phyloP scores from a whole-genome alignment of 176 grass and related monocot genomes.

The Avena eriantha region DNA sequence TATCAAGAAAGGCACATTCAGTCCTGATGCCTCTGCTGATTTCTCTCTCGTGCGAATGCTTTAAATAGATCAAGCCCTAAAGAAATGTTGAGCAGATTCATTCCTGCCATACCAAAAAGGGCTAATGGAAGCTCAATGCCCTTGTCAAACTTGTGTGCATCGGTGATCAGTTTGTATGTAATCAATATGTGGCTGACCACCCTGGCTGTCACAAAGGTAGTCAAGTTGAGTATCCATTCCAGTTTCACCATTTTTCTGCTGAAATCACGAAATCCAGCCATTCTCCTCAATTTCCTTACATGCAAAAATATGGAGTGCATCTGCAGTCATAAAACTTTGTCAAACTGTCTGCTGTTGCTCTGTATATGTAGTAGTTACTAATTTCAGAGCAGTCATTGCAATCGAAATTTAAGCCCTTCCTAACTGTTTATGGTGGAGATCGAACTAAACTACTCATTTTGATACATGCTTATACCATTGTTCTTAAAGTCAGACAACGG shows the following conservation, averaged over 20 bases:
- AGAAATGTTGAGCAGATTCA: slow-evolving; percentile 91
- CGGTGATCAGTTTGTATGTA: slow-evolving; percentile 73
- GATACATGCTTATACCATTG: slow-evolving; percentile 10
- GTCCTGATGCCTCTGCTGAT: slow-evolving; percentile 65
- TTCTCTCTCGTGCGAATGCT: slow-evolving; percentile 71
- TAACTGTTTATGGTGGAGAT: not conserved
- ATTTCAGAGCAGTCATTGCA: slow-evolving; percentile 18
- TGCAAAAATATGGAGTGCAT: slow-evolving; percentile 93
- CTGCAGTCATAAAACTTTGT: slow-evolving; percentile 58
- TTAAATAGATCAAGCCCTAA: slow-evolving; percentile 79
- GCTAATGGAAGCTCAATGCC: slow-evolving; percentile 93
- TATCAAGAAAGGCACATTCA: slow-evolving; percentile 46
- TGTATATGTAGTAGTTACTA: not conserved
- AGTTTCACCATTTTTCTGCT: slow-evolving; percentile 66
- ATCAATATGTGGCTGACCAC: slow-evolving; percentile 79
- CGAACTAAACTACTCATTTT: not conserved
- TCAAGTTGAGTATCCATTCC: slow-evolving; percentile 92
- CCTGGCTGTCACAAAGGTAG: slow-evolving; percentile 71
- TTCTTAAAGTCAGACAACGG: slow-evolving; percentile 27
- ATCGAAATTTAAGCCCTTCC: not conserved
- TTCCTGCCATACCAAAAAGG: slow-evolving; percentile 87
- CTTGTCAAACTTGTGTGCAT: slow-evolving; percentile 79
- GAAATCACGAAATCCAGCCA: slow-evolving; percentile 75
- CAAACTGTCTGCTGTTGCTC: slow-evolving; percentile 6
- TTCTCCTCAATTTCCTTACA: slow-evolving; percentile 79